Conservation (phyloP, 805 yeast species). For the Barnettozyma sucrosica region DNA sequence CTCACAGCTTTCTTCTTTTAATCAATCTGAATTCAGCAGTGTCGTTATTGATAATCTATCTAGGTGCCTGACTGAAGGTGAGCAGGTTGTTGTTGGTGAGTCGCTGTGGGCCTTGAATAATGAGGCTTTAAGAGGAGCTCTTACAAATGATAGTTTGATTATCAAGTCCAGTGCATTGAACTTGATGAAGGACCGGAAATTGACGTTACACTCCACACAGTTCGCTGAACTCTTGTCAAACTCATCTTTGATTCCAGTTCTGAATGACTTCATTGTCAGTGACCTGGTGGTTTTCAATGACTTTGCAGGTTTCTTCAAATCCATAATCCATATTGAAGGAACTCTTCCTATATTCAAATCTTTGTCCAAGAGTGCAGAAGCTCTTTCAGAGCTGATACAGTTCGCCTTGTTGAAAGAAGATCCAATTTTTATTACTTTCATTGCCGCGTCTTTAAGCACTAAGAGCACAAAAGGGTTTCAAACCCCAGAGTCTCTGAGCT, state of each 20-base stretch:
- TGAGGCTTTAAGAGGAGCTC: conserved; percentile 11
- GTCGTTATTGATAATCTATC: conserved; percentile 5
- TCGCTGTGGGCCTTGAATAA: conserved; percentile 22
- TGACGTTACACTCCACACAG: conserved; percentile 11
- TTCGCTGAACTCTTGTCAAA: conserved; percentile 1
- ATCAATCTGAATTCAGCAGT: conserved; percentile 11
- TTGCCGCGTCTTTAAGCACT: conserved; percentile 11
- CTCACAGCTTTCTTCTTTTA: conserved; percentile 25
- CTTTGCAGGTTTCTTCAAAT: conserved; percentile 6
- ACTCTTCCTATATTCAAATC: conserved; percentile 15
- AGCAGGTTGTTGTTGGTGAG: conserved; percentile 24
- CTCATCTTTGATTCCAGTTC: not conserved
- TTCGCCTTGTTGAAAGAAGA: conserved; percentile 9
- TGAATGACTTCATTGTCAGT: conserved; percentile 9
- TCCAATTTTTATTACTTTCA: conserved; percentile 7
- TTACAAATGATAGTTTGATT: conserved; percentile 2
- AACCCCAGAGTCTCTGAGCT: not conserved
- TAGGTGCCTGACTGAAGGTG: conserved; percentile 11
- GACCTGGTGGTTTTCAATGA: conserved; percentile 19
- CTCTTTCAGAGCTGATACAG: conserved; percentile 8
- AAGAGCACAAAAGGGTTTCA: not conserved
- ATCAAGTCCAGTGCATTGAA: conserved; percentile 13
- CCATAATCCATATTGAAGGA: conserved; percentile 6
- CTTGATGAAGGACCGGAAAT: conserved; percentile 14
- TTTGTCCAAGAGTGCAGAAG: conserved; percentile 7